Base-by-base conservation (phyloP, 495 filamentous ascomycete species). In the Penicillium simplicissimum region DNA sequence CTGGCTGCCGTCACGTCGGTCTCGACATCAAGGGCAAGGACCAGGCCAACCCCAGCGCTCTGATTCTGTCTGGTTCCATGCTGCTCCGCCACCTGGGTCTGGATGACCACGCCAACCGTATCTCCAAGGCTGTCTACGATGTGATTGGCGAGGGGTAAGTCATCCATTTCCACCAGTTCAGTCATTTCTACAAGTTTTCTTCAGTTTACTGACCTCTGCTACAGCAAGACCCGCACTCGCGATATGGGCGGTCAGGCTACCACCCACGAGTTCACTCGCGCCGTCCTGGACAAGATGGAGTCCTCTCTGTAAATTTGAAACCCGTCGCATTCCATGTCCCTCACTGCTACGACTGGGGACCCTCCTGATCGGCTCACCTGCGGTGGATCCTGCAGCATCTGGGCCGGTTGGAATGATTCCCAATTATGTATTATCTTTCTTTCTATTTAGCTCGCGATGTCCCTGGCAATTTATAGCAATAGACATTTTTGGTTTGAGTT, bases 11-110 rank as follows among this genome's bases (percentile, higher is more conserved):
- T 74, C 95, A 98, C 82, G 95, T 98, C 64, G 95, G 95, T 76
- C 88, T 98, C 17, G 95, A 98, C 73, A 98, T 98, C 79, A 94
- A 98, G 83, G 95, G 96, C 77, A 96, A 96, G 81, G 93, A 97
- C 76, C 92, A 98, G 80, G 95, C 95, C 53, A 98, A 98, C 85
- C 95, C 95, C 31, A 97, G 92, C 49, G 95, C 95, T 60, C 86
- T 98, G 78, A 84, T 98, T 52, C 88, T 98, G 53, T 96, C 91
- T 63, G 93, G 92, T 38, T 89, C 92, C 67, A 98, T 98, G 95
- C 87, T 98, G 63, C 83, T 98, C 74, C 88, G 95, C 67, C 95
- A 98, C 80, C 82, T 98, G 63, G 95, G 95, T 58, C 87, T 98
- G 13, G 94, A 98, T 73, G 91, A 97, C 74, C 96, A 97, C 72